Evolutionary conservation across 805 yeast genomes (phyloP).

Genomic region (Saccharomyces kudriavzevii): DNA sequence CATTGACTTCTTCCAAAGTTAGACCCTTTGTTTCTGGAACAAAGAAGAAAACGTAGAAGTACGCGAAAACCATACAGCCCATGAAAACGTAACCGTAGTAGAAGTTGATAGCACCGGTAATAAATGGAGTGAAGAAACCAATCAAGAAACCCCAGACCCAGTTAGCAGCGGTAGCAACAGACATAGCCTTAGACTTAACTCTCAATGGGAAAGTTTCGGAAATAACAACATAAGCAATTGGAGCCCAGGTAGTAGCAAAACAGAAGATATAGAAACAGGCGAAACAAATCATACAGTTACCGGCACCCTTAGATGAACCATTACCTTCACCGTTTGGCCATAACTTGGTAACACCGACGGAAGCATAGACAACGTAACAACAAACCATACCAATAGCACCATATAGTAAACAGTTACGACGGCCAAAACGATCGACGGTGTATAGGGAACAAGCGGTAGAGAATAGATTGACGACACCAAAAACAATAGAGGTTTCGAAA

Average conservation of each 20-base stretch:
- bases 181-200: constrained; percentile 52
- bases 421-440: constrained; percentile 50
- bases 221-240: constrained; percentile 57
- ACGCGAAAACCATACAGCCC: constrained; percentile 50
- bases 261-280: constrained; percentile 66
- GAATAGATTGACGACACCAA: constrained; percentile 55
- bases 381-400: constrained; percentile 45
- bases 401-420: constrained; percentile 40
- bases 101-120: constrained; percentile 58
- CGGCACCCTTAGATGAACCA: constrained; percentile 42
- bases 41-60: constrained; percentile 64
- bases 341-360: constrained; percentile 50
- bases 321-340: constrained; percentile 33
- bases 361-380: constrained; percentile 45
- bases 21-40: constrained; percentile 77
- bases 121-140: constrained; percentile 67
- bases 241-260: constrained; percentile 77
- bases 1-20: constrained; percentile 75
- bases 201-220: constrained; percentile 70
- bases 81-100: constrained; percentile 60
- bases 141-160: constrained; percentile 66
- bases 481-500: constrained; percentile 50
- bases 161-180: constrained; percentile 56
- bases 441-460: constrained; percentile 47
- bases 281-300: constrained; percentile 65